Evolutionary conservation across 805 yeast species (phyloP).

Genomic region (Saturnispora serradocipensis): DNA sequence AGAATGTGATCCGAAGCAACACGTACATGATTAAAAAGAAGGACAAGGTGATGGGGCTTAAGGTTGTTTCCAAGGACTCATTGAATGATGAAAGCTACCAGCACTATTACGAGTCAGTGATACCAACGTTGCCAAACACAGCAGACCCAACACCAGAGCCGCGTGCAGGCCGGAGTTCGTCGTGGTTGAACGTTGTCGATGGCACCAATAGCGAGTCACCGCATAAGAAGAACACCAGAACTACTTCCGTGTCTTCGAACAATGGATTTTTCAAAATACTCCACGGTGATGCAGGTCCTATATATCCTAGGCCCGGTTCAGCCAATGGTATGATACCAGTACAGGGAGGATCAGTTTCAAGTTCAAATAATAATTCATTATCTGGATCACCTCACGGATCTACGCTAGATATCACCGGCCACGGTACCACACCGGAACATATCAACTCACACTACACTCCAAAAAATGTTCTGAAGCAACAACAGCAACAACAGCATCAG

Average conservation of each 20-base stretch:
- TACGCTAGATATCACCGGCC: not conserved
- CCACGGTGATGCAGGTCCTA: constrained; percentile 21
- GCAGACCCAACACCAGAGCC: not conserved
- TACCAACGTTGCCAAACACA: constrained; percentile 24
- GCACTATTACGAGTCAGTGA: constrained; percentile 25
- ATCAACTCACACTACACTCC: not conserved
- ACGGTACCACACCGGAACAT: not conserved
- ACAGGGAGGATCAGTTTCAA: not conserved
- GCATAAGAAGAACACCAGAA: not conserved
- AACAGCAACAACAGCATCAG: not conserved
- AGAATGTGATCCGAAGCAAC: not conserved
- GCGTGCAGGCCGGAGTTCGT: not conserved
- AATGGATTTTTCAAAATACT: constrained; percentile 15
- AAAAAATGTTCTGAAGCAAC: not conserved
- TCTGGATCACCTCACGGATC: constrained; percentile 3
- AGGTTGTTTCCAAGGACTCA: constrained; percentile 10
- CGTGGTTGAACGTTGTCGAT: not conserved
- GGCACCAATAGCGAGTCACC: not conserved
- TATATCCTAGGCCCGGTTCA: constrained; percentile 22
- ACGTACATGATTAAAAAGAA: constrained; percentile 12
- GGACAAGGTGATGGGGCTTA: constrained; percentile 22
- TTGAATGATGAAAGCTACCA: constrained; percentile 10
- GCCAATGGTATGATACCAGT: not conserved
- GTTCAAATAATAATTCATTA: not conserved
- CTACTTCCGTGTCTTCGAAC: constrained; percentile 4